phyloP scores from a whole-genome alignment of 2,329 filamentous ascomycete species.

The Alternaria sp. region DNA sequence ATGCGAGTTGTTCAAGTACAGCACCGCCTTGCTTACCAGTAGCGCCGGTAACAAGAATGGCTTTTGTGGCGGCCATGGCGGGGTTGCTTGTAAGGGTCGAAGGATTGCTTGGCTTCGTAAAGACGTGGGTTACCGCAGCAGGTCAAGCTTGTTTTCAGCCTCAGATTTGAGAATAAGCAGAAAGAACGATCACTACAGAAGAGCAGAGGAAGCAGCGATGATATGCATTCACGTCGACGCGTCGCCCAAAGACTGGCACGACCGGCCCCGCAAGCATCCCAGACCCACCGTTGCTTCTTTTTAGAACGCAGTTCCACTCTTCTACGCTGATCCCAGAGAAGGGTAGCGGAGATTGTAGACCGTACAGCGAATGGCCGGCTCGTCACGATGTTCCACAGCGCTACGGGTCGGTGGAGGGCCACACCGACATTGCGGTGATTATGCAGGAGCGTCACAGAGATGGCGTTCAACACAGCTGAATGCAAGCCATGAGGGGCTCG shows the following conservation, averaged over 20 bases:
- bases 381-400: slow-evolving; percentile 3
- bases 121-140: neutral
- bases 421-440: slow-evolving; percentile 3
- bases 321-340: neutral
- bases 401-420: slow-evolving; percentile 2
- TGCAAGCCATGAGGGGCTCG: neutral
- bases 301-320: slow-evolving; percentile 1
- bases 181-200: neutral
- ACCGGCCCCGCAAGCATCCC: slow-evolving; percentile 12
- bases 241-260: neutral
- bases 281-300: slow-evolving; percentile 7
- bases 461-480: neutral
- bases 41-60: slow-evolving; percentile 53
- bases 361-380: neutral
- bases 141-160: neutral
- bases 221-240: slow-evolving; percentile 6
- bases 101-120: slow-evolving; percentile 4
- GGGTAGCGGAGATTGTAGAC: neutral
- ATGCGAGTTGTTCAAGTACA: slow-evolving; percentile 51
- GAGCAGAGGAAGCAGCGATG: neutral
- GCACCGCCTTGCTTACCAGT: slow-evolving; percentile 57
- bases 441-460: slow-evolving; percentile 4
- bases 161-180: neutral
- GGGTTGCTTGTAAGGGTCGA: slow-evolving; percentile 12
- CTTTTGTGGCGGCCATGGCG: slow-evolving; percentile 45